Base-by-base conservation (phyloP, 140 eudicot genomes). In the Flaveria floridana region DNA sequence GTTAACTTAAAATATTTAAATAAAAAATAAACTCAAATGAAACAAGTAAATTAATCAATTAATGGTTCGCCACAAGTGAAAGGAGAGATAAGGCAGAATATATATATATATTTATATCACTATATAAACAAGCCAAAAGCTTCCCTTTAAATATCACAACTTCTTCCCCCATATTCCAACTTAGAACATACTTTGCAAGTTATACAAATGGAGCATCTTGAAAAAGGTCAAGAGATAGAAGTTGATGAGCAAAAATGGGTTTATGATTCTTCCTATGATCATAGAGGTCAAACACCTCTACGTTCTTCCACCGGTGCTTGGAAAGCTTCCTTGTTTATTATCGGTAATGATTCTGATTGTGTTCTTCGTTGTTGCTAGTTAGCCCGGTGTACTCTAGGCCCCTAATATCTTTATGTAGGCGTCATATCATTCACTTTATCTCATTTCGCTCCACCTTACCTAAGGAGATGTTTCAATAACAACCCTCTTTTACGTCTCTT, bases 231-330 rank as follows among this genome's bases (percentile, higher is more conserved):
- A 53, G 46, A 78, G 12, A 13, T 56, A 14, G 79, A 71, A 23
- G 15, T 70, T 25, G 92, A 85, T 55, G 95, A 88, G 50, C 85
- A 85, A 63, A 82, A 73, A 76, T 83, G 89, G 89, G 96, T 91
- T 52, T 76, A 82, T 66, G 97, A 91, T 73, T 85, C 91, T 63
- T 91, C 97, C 5, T 76, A 83, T 26, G 96, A 91, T 87, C 86
- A 84, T 70, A 86, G 85, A 82, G 97, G 96, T 34, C 80, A 82
- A 67, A 76, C 86, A 18, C 97, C 97, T 73, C 87, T 87, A 7
- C 86, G 96, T 68, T 85, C 89, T 70, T 82, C 91, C 16, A 89
- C 97, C n/a, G 97, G 97, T 77, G 87, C 86, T 61, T 91, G 96
- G 96, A 91, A 79, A 75, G 97, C 97, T 7, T 85, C 97, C 41